phyloP scores from a whole-genome alignment of 2,329 filamentous ascomycete species.

The Aspergillus caelatus region DNA sequence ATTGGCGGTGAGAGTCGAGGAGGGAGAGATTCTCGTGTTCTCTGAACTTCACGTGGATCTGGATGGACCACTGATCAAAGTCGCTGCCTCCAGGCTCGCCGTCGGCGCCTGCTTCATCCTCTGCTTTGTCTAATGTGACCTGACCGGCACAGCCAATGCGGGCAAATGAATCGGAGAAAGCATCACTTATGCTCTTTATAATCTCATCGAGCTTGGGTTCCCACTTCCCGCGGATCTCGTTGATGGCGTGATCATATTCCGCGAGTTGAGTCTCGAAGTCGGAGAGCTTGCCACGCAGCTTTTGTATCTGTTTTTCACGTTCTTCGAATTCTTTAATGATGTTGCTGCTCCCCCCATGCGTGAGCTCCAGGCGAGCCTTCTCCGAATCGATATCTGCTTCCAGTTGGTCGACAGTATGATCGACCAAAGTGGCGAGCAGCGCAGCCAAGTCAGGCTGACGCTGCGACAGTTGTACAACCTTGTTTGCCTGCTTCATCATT shows the following conservation, averaged over 20 bases:
- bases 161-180: slow-evolving; percentile 90
- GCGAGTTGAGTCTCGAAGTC: slow-evolving; percentile 59
- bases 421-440: slow-evolving; percentile 49
- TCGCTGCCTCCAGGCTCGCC: slow-evolving; percentile 59
- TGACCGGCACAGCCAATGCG: slow-evolving; percentile 94
- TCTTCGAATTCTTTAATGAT: slow-evolving; percentile 77
- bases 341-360: slow-evolving; percentile 74
- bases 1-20: slow-evolving; percentile 90
- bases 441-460: slow-evolving; percentile 33
- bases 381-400: slow-evolving; percentile 74
- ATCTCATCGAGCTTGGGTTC: slow-evolving; percentile 81
- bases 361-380: slow-evolving; percentile 74
- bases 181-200: slow-evolving; percentile 79
- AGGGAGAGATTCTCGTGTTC: slow-evolving; percentile 81
- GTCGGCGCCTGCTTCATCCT: slow-evolving; percentile 37
- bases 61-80: slow-evolving; percentile 91
- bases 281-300: slow-evolving; percentile 62
- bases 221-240: slow-evolving; percentile 70
- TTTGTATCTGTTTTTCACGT: slow-evolving; percentile 70
- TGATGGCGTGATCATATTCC: slow-evolving; percentile 61
- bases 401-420: slow-evolving; percentile 64
- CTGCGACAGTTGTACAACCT: slow-evolving; percentile 15
- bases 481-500: slow-evolving; percentile 20
- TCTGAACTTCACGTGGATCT: slow-evolving; percentile 93
- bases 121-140: slow-evolving; percentile 78